These are phyloP conservation scores for Clarireedia hainanense DNA, from an alignment of 2,329 filamentous ascomycete species.

Conservation along the genomic window DNA sequence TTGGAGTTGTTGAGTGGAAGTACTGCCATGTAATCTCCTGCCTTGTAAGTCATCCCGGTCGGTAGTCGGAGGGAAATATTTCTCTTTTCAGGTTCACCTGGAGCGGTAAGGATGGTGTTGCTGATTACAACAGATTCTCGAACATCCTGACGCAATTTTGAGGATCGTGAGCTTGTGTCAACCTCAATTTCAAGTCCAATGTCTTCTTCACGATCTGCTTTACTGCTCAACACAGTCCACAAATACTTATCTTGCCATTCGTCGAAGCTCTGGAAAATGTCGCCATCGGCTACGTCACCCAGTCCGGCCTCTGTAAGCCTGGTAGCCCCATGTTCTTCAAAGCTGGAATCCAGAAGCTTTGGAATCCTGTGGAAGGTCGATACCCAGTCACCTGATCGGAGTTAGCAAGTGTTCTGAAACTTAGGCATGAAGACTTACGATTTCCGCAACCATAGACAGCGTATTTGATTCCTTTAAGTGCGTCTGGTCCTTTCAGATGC, in stretches of 20 bases:
- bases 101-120: slow-evolving; percentile 43
- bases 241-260: slow-evolving; percentile 54
- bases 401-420: slow-evolving; percentile 20
- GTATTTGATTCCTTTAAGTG: slow-evolving; percentile 51
- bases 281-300: slow-evolving; percentile 29
- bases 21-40: slow-evolving; percentile 18
- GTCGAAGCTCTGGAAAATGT: slow-evolving; percentile 64
- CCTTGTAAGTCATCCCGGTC: slow-evolving; percentile 13
- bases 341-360: slow-evolving; percentile 44
- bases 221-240: slow-evolving; percentile 33
- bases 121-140: slow-evolving; percentile 51
- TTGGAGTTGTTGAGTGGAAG: slow-evolving; percentile 14
- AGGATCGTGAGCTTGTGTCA: slow-evolving; percentile 17
- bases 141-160: slow-evolving; percentile 51
- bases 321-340: slow-evolving; percentile 11
- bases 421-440: slow-evolving; percentile 26
- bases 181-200: slow-evolving; percentile 1
- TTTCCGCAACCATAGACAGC: slow-evolving; percentile 65
- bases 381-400: slow-evolving; percentile 39
- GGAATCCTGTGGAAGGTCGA: slow-evolving; percentile 62
- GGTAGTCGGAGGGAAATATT: slow-evolving; percentile 42
- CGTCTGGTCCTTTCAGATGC: slow-evolving; percentile 25
- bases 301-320: not conserved
- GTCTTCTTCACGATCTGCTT: not conserved
- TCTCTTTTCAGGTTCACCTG: slow-evolving; percentile 40